Base-by-base conservation (phyloP, 192 early-diverging fungal species). In the Umbelopsis sp. region DNA sequence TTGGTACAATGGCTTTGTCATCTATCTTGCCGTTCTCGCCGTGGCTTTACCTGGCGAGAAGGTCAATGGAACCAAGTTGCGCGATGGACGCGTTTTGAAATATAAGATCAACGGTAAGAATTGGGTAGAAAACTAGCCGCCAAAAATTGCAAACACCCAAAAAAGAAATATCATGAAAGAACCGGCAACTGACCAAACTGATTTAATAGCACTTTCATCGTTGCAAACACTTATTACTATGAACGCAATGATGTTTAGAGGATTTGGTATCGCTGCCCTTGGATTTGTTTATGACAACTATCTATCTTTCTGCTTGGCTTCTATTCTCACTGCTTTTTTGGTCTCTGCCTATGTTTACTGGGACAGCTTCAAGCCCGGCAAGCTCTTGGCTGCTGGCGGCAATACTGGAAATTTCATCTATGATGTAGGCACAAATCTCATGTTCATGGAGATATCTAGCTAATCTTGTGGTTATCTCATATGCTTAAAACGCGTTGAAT, bases 391-490 rank as follows among this genome's bases (percentile, higher is more conserved):
- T 4, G 75, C 85, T 16, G 93, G 92, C 20, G 97, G 96, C 33
- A 96, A 97, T 84, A 91, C 92, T 18, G 91, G 93, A 37, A 94
- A 93, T 81, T 80, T 81, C 7, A 69, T 94, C 33, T 97, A 99
- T 82, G 95, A 97, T 69, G 87, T 85, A 83, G 70, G 83, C 61
- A 1, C n/a, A 50, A 37, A 70, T 35, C 22, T 9, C 30, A 44
- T 27, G 44, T 30, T 50, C 30, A 25, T 35, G 18, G 5, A 52
- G 18, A 44, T 25, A 47, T 25, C 20, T 52, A 18, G 12, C 15
- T 46, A 71, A 71, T 21, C 20, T 41, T 48, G 27, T 30, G 3
- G 27, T 50, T 10, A 30, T 47, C 37, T 10, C 5, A 1, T 41
- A 41, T 9, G 37, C 37, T 41, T 0, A 41, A 41, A 41, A 41